Evolutionary conservation across 768 basidiomycete species (phyloP), one percentile per base, ranked within the genome.

Genomic region (Butyriboletus loyo): DNA sequence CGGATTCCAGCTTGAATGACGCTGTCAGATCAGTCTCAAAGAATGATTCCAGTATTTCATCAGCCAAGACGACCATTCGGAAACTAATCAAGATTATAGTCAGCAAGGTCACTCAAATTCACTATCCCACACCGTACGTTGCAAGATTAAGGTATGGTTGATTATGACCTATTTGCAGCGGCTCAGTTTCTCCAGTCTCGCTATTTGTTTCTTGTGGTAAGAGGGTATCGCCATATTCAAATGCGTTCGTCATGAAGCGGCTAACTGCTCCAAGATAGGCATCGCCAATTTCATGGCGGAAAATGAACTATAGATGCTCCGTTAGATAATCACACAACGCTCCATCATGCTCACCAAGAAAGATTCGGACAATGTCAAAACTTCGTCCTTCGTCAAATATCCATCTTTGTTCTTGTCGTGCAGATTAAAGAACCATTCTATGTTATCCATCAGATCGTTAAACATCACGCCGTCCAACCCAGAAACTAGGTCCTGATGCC

Each of bases 371-470:
- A 98, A 73, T 14, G 94, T 96, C 59, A 99, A 71, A 19, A 98
- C 91, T 66, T 99, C 97, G 63, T 98, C 96, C 70, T 96, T 98
- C 3, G 94, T 95, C 55, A 99, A 72, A 68, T 77, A 93, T 1
- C 96, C 95, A 66, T 99, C 97, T 61, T 92, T 92, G 69, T 99
- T 89, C 72, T 95, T 95, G 72, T 95, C 93, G 56, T 96, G 92
- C 44, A 98, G 69, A 60, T 87, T 89, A 73, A 98, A 98, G 73
- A 98, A 96, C 96, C 96, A 99, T 68, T 97, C 92, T 62, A 98
- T 96, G 59, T 92, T 96, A 52, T 94, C 91, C 97, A 98, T 98
- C 58, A 99, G 73, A 68, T 98, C 97, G 57, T 92, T 95, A 73
- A 91, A 89, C 83, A 98, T 90, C 40, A 97, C 89, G 2, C 87